These are phyloP conservation scores for Pseudocercospora vitis DNA, from an alignment of 2,329 filamentous ascomycete genomes.

Conservation along the genomic window DNA sequence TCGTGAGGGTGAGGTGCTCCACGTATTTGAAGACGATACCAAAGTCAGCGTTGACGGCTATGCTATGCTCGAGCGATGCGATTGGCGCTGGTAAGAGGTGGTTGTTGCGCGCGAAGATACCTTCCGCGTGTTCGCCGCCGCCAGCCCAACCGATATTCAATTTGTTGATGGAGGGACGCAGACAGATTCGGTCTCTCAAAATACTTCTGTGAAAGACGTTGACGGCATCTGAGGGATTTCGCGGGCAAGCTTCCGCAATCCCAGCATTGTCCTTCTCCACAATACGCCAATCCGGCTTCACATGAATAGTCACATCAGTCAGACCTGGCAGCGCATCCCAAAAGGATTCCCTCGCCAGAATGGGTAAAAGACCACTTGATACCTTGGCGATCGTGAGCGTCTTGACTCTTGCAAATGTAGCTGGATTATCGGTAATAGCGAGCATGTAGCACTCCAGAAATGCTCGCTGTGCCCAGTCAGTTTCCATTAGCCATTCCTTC, in stretches of 20 bases:
- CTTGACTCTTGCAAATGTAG: conserved; percentile 55
- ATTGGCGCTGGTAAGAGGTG: conserved; percentile 64
- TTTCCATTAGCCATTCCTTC: conserved; percentile 67
- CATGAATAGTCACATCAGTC: conserved; percentile 56
- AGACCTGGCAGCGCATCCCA: conserved; percentile 61
- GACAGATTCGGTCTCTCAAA: conserved; percentile 26
- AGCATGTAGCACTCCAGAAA: conserved; percentile 68
- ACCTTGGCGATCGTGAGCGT: conserved; percentile 65
- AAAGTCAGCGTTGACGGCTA: conserved; percentile 12
- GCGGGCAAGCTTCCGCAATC: conserved; percentile 49
- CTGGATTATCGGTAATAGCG: conserved; percentile 61
- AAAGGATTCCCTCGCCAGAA: conserved; percentile 59
- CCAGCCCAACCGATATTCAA: conserved; percentile 67
- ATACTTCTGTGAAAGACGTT: conserved; percentile 56
- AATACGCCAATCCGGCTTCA: conserved; percentile 67
- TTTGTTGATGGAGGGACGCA: conserved; percentile 57
- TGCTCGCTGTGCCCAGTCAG: conserved; percentile 67
- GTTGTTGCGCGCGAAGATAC: conserved; percentile 61
- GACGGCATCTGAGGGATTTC: conserved; percentile 56
- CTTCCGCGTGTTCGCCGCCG: conserved; percentile 66
- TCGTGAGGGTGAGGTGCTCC: conserved; percentile 61
- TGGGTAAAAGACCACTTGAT: conserved; percentile 60
- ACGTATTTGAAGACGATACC: conserved; percentile 54
- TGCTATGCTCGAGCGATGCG: conserved; percentile 32
- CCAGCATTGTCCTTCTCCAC: conserved; percentile 56